These are phyloP conservation scores for Penicillium griseofulvum DNA, from an alignment of 2,329 filamentous ascomycete species.

Conservation along the genomic window DNA sequence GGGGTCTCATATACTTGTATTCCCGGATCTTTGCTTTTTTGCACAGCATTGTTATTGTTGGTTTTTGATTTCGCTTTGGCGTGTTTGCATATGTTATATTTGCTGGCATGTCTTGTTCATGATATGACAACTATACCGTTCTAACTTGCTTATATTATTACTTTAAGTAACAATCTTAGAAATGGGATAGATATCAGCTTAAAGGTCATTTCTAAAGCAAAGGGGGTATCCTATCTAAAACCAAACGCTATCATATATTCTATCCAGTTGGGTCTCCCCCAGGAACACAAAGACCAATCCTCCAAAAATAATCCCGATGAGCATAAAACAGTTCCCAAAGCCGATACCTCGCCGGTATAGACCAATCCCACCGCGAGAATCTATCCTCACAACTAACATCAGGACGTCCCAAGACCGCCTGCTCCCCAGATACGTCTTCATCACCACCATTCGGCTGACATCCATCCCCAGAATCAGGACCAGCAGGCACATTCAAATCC, in stretches of 20 bases:
- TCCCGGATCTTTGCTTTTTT: neutral
- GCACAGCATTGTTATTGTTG: constrained; percentile 3
- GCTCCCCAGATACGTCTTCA: neutral
- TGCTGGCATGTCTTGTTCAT: neutral
- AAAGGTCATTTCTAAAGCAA: neutral
- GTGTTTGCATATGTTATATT: neutral
- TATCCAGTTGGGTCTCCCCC: constrained; percentile 54
- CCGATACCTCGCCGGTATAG: constrained; percentile 58
- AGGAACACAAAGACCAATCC: constrained; percentile 83
- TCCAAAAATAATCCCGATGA: constrained; percentile 95
- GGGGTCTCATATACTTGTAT: neutral
- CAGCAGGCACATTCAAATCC: constrained; percentile 8
- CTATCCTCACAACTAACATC: constrained; percentile 12
- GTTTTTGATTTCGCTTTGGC: neutral
- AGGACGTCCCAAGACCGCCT: constrained; percentile 23
- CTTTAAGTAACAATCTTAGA: neutral
- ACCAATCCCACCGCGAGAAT: constrained; percentile 20
- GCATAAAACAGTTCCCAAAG: constrained; percentile 93
- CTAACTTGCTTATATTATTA: neutral
- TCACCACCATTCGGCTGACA: neutral
- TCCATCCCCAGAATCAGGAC: neutral
- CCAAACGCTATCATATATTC: too few species aligned
- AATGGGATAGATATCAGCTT: neutral
- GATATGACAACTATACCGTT: neutral
- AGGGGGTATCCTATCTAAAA: too few species aligned